Conservation (phyloP, 768 basidiomycete genomes). For the Galerina marginata region DNA sequence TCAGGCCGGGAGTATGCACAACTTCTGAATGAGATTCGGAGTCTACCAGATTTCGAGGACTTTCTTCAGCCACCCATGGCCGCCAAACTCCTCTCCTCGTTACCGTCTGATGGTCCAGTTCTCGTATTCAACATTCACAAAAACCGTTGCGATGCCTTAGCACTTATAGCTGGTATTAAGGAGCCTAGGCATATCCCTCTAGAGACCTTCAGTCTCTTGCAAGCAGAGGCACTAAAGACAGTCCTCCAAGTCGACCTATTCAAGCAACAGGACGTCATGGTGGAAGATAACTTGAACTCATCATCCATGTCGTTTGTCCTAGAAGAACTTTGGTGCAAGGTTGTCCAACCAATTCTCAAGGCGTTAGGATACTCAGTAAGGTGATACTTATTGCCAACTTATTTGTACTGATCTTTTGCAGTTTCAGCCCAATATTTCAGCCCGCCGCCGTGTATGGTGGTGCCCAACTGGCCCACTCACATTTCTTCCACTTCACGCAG, state of each 20-base stretch:
- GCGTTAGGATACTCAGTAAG: conserved; percentile 16
- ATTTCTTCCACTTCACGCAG: conserved; percentile 29
- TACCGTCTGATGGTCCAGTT: conserved; percentile 21
- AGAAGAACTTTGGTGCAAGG: conserved; percentile 23
- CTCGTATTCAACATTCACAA: conserved; percentile 24
- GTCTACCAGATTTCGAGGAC: conserved; percentile 17
- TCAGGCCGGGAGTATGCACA: neutral
- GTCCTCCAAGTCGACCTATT: neutral
- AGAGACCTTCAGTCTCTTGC: conserved; percentile 8
- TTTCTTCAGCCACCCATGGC: conserved; percentile 20
- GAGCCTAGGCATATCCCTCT: conserved; percentile 25
- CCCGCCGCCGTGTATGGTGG: conserved; percentile 19
- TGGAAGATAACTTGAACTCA: neutral
- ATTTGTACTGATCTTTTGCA: neutral
- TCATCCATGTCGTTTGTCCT: conserved; percentile 11
- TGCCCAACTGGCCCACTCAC: conserved; percentile 25
- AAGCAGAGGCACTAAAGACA: conserved; percentile 10
- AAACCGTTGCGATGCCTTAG: conserved; percentile 27
- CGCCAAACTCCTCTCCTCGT: conserved; percentile 7
- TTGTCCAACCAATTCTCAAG: conserved; percentile 28
- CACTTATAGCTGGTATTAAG: conserved; percentile 15
- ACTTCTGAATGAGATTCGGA: conserved; percentile 20
- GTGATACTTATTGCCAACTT: neutral
- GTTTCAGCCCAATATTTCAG: neutral
- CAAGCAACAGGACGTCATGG: neutral